Base-by-base conservation (phyloP, 2,329 filamentous ascomycete genomes). In the Monilinia laxa region DNA sequence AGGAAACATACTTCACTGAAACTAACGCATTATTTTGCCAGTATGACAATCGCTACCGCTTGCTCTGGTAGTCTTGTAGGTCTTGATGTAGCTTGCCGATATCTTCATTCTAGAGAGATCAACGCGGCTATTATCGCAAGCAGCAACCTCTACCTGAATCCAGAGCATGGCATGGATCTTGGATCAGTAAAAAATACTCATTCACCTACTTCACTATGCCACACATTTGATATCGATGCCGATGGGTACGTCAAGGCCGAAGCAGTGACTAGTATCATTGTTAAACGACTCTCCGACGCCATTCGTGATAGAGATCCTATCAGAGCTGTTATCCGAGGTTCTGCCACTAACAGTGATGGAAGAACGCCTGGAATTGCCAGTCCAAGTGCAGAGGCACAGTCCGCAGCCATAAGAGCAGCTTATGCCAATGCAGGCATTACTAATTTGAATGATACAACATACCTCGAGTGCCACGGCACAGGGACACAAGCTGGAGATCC, bases 31-130 rank as follows among this genome's bases (percentile, higher is more conserved):
- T 35, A 35, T 35, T 35, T 35, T 35, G 31, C 31, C 54, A 85
- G 83, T 70, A 79, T 86, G 74, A 85, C 83, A 0, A 75, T 87
- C 20, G 83, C 87, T 59, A 87, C 85, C 0, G 85, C 83, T 49
- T 87, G 85, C 73, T 85, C 83, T 38, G 82, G 81, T 6, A 83
- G 82, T 55, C 76, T 87, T n/a, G 80, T 85, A 3, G 80, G 81
- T 0, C 76, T 87, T 2, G 82, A 87, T 70, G 75, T 83, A 38
- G 64, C 64, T 12, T 40, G 55, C 25, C 64, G 55, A 16, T 65
- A 65, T 35, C 47, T 65, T n/a, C 35, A 65, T 3, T 16, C 64
- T 23, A 77, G 79, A 1, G 81, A 85, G 60, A 77, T 78, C 0
- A 77, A 73, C 52, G 53, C 54, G 7, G 68, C 68, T 10, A 63